Percentiles rank a stretch among this genome's conserved stretches.
Evolutionary conservation across 257 asterid species (phyloP).

Genomic region (Vinca minor): DNA sequence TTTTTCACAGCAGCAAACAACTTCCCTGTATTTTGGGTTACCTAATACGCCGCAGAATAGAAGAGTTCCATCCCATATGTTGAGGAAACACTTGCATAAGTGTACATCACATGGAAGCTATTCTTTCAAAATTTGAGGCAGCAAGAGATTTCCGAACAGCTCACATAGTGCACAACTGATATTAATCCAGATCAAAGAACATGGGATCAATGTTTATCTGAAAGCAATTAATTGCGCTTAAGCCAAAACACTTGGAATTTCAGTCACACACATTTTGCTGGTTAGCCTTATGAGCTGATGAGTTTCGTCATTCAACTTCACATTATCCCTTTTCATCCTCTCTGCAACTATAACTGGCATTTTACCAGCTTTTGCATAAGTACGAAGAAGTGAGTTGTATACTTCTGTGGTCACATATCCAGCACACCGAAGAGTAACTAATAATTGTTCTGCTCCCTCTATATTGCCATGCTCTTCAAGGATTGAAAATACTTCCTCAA

Average conservation of each 20-base stretch:
- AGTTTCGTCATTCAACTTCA: conserved; percentile 55
- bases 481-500: conserved; percentile 35
- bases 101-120: not conserved
- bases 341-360: conserved; percentile 69
- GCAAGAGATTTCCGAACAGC: not conserved
- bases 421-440: conserved; percentile 45
- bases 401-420: conserved; percentile 49
- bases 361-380: conserved; percentile 70
- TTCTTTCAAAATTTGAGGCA: conserved; percentile 1
- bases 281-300: conserved; percentile 42
- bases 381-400: conserved; percentile 61
- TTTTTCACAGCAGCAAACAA: not conserved
- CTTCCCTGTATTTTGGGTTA: not conserved
- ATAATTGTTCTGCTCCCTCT: conserved; percentile 58
- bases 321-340: conserved; percentile 80
- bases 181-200: not conserved
- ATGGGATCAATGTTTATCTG: not conserved
- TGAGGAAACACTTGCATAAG: not conserved
- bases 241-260: conserved; percentile 41
- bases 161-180: not conserved
- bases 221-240: conserved; percentile 16
- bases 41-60: not conserved
- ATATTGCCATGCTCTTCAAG: conserved; percentile 63
- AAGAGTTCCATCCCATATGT: not conserved
- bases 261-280: conserved; percentile 60